phyloP scores from a whole-genome alignment of 805 yeast species.

The Candida corydali region DNA sequence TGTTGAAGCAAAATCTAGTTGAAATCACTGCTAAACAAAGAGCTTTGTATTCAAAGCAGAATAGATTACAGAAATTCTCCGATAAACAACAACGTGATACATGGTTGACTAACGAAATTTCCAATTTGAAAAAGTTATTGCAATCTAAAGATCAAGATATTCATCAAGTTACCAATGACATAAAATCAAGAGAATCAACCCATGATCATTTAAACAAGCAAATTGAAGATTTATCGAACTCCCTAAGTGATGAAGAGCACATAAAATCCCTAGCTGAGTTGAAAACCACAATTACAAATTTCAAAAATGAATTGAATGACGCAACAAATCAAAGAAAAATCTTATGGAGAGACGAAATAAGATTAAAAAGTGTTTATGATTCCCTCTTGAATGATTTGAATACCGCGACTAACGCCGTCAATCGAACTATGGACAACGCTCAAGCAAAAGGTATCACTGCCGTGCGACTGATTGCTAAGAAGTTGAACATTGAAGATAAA shows the following conservation, averaged over 20 bases:
- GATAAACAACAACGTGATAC: slow-evolving; percentile 55
- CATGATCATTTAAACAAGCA: slow-evolving; percentile 14
- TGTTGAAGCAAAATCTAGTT: slow-evolving; percentile 34
- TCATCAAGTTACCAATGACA: slow-evolving; percentile 17
- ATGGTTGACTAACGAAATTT: slow-evolving; percentile 60
- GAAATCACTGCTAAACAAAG: slow-evolving; percentile 52
- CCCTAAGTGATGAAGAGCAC: slow-evolving; percentile 10
- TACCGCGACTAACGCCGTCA: slow-evolving; percentile 55
- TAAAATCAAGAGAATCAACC: slow-evolving; percentile 21
- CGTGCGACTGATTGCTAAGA: slow-evolving; percentile 58
- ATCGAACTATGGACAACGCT: slow-evolving; percentile 72
- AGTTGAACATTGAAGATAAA: slow-evolving; percentile 51
- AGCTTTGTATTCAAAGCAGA: slow-evolving; percentile 63
- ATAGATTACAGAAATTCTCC: slow-evolving; percentile 58
- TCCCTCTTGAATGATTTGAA: slow-evolving; percentile 53
- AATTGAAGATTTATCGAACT: slow-evolving; percentile 12
- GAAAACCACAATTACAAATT: slow-evolving; percentile 30
- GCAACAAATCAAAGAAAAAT: slow-evolving; percentile 65
- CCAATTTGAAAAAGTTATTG: slow-evolving; percentile 26
- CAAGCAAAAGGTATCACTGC: slow-evolving; percentile 67
- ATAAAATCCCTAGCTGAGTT: slow-evolving; percentile 9
- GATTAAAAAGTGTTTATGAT: slow-evolving; percentile 51
- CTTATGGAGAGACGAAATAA: slow-evolving; percentile 78
- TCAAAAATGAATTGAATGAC: slow-evolving; percentile 39
- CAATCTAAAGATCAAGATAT: slow-evolving; percentile 20